Evolutionary conservation across 192 early-diverging fungal species (phyloP).

Genomic region (Rhizophagus prolifer): DNA sequence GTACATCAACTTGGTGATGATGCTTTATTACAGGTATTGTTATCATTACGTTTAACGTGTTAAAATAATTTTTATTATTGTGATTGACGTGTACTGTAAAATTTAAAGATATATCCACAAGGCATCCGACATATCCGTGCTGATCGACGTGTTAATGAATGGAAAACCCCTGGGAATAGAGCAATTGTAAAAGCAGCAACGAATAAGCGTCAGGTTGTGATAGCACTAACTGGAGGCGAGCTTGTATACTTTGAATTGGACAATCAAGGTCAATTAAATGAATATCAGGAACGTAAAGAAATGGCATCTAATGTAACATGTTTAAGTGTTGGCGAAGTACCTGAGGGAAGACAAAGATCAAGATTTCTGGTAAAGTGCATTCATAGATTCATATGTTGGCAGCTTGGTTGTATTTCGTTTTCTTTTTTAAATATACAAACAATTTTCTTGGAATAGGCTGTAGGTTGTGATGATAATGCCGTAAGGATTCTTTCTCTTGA

Average conservation of each 20-base stretch:
- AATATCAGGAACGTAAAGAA: conserved; percentile 78
- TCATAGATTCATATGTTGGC: background rate
- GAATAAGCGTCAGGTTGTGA: conserved; percentile 79
- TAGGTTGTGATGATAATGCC: conserved; percentile 89
- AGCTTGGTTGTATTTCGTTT: background rate
- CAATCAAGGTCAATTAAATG: conserved; percentile 74
- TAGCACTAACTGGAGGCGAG: conserved; percentile 82
- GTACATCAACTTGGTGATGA: conserved; percentile 85
- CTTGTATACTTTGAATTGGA: conserved; percentile 95
- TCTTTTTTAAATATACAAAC: background rate
- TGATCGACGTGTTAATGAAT: conserved; percentile 90
- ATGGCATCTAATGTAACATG: conserved; percentile 70
- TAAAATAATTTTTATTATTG: background rate
- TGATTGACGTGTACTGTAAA: background rate
- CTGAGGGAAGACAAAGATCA: conserved; percentile 69
- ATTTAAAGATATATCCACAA: conserved; percentile 64
- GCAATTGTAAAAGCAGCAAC: conserved; percentile 77
- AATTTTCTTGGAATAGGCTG: conserved; percentile 50
- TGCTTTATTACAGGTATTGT: conserved; percentile 77
- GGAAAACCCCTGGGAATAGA: conserved; percentile 80
- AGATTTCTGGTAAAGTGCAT: conserved; percentile 56
- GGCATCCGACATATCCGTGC: conserved; percentile 87
- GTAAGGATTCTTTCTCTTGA: conserved; percentile 88
- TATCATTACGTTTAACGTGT: background rate
- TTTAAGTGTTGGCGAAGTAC: conserved; percentile 78